Evolutionary conservation across 176 grass and related monocot genomes (phyloP).

Genomic region (Canna indica): DNA sequence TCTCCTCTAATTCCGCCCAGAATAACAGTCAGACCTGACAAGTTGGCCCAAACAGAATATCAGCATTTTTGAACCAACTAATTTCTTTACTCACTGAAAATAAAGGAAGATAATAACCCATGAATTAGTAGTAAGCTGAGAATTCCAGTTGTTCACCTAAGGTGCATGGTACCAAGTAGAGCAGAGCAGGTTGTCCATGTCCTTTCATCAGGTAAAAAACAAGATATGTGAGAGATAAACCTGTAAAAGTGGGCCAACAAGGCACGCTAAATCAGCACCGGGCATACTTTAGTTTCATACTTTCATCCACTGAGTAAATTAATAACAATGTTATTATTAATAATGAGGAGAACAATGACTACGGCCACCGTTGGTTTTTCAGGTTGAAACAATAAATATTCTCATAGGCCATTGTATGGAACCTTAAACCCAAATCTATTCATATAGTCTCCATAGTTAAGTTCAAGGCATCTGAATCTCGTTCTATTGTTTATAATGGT

Average conservation of each 20-base stretch:
- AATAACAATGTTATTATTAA: too few relatives aligned
- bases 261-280: not conserved
- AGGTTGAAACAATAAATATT: too few relatives aligned
- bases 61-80: too few relatives aligned
- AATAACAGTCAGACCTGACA: slow-evolving; percentile 38
- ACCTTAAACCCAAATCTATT: too few relatives aligned
- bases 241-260: slow-evolving; percentile 21
- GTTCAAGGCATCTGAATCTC: too few relatives aligned
- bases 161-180: slow-evolving; percentile 94
- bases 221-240: slow-evolving; percentile 72
- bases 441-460: too few relatives aligned
- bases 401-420: too few relatives aligned
- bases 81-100: too few relatives aligned
- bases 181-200: slow-evolving; percentile 79
- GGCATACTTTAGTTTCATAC: not conserved
- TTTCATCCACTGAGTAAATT: not conserved
- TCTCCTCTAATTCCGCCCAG: slow-evolving; percentile 64
- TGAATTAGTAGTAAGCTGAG: not conserved
- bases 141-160: slow-evolving; percentile 35
- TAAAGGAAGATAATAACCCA: too few relatives aligned
- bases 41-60: not conserved
- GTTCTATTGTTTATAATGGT: too few relatives aligned
- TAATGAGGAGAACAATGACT: too few relatives aligned
- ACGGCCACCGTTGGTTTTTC: too few relatives aligned
- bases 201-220: slow-evolving; percentile 76